Conservation (phyloP, 805 yeast genomes). For the Saccharomycopsis microspora region DNA sequence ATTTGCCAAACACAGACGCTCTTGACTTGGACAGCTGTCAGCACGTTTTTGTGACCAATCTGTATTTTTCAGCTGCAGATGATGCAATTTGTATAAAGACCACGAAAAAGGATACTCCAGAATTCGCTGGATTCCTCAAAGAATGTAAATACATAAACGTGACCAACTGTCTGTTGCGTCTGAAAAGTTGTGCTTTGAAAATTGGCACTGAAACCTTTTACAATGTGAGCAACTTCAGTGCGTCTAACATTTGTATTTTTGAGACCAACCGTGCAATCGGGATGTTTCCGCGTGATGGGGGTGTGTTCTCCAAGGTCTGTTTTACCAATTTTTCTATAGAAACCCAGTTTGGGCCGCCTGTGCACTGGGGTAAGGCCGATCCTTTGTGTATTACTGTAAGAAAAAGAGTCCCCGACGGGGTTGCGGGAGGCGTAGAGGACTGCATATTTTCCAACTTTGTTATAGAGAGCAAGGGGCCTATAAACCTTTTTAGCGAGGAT, state of each 20-base stretch:
- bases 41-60: conserved; percentile 6
- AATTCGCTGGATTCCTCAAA: not conserved
- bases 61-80: conserved; percentile 11
- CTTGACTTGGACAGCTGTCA: conserved; percentile 12
- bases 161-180: conserved; percentile 6
- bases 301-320: conserved; percentile 1
- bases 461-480: conserved; percentile 1
- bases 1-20: conserved; percentile 14
- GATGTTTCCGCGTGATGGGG: conserved; percentile 11
- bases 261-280: conserved; percentile 13
- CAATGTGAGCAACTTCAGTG: conserved; percentile 3
- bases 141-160: conserved; percentile 2
- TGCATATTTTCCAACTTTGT: conserved; percentile 1
- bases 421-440: not conserved
- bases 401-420: not conserved
- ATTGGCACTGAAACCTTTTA: conserved; percentile 12
- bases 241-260: conserved; percentile 1
- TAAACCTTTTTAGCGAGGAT: not conserved
- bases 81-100: conserved; percentile 13
- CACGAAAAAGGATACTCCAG: not conserved
- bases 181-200: conserved; percentile 10
- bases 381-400: conserved; percentile 6
- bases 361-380: conserved; percentile 15
- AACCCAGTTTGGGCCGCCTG: conserved; percentile 7
- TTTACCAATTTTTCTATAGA: conserved; percentile 3